Conservation (phyloP, 305 asterid species). For the Petunia hybrid region DNA sequence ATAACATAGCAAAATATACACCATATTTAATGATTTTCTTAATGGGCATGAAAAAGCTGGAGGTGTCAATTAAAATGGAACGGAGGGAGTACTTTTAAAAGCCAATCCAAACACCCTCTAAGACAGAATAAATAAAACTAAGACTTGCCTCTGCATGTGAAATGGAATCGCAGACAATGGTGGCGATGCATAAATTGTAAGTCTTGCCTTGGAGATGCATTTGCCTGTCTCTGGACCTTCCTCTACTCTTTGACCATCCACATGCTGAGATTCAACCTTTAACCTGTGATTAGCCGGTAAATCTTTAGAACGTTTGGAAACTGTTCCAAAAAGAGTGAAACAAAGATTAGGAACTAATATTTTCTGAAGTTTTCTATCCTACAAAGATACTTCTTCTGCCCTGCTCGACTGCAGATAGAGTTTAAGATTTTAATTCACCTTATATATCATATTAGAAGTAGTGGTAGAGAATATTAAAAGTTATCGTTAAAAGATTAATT, state of each 20-base stretch:
- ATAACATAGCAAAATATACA: no score
- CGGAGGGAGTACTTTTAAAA: no score
- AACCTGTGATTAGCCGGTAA: background rate
- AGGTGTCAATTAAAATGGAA: no score
- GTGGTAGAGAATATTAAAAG: background rate
- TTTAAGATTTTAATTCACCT: background rate
- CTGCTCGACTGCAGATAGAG: background rate
- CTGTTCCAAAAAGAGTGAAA: background rate
- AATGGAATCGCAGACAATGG: background rate
- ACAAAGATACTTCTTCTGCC: background rate
- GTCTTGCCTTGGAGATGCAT: background rate
- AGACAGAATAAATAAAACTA: background rate
- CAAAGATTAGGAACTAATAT: background rate
- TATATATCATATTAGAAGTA: background rate
- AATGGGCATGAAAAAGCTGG: no score
- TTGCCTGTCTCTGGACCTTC: background rate
- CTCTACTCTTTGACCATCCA: background rate
- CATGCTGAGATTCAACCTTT: slow-evolving; percentile 2
- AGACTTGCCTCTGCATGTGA: background rate
- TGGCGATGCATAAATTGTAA: background rate
- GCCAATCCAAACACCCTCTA: no score
- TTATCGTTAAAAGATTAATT: no score
- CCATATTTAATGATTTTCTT: no score
- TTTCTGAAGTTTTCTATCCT: background rate
- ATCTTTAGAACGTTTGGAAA: background rate